These are phyloP conservation scores for Boletus rufocinnamomeus DNA, from an alignment of 768 basidiomycete species.

Conservation along the genomic window DNA sequence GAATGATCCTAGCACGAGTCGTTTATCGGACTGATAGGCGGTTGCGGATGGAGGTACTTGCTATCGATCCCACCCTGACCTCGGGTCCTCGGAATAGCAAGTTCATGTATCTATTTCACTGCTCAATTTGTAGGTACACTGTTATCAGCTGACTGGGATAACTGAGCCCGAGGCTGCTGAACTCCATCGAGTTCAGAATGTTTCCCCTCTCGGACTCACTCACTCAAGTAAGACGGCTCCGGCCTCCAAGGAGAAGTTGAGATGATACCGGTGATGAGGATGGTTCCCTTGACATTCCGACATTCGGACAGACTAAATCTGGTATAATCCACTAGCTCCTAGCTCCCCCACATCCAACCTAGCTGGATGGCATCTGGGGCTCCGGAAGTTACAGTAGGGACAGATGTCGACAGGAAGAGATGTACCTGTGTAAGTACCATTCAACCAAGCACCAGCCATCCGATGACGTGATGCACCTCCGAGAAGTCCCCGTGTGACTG, in stretches of 20 bases:
- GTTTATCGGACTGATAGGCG: neutral
- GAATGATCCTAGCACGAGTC: neutral
- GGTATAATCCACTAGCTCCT: neutral
- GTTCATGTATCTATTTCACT: conserved; percentile 1
- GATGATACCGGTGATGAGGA: neutral
- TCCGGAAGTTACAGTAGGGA: too few relatives aligned
- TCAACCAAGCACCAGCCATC: too few relatives aligned
- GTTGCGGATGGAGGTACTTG: neutral
- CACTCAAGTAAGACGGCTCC: neutral
- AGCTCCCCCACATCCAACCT: neutral
- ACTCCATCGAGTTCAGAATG: neutral
- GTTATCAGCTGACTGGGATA: neutral
- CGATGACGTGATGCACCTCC: neutral
- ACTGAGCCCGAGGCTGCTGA: neutral
- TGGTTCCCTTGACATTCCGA: neutral
- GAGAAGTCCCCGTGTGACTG: neutral
- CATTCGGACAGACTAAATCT: neutral
- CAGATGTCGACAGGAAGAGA: too few relatives aligned
- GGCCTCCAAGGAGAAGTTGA: neutral
- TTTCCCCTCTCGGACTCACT: neutral
- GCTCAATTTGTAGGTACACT: conserved; percentile 3
- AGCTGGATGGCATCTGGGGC: neutral
- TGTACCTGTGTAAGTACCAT: too few relatives aligned
- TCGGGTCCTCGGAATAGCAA: neutral
- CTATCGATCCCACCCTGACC: neutral